A percentile compares a stretch with the other conserved stretches of the same genome.
phyloP scores from a whole-genome alignment of 163 green algal genomes.

The Trebouxia gelatinosa region DNA sequence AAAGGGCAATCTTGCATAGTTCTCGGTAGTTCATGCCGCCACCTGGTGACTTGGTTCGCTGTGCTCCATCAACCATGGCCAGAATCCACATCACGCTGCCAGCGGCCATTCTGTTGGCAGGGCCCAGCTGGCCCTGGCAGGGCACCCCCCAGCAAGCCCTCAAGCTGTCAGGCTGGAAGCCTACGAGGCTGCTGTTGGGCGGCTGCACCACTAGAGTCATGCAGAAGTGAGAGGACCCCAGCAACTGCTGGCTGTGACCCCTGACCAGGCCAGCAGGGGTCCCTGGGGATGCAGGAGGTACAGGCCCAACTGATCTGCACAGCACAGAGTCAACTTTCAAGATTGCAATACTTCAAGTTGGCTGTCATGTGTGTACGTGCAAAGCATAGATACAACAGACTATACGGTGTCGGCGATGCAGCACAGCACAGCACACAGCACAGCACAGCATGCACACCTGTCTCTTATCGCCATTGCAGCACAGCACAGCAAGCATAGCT shows the following conservation, averaged over 20 bases:
- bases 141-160: constrained; percentile 39
- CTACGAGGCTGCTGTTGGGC: constrained; percentile 29
- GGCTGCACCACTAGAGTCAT: constrained; percentile 68
- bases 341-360: too few relatives aligned
- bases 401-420: too few relatives aligned
- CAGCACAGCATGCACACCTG: too few relatives aligned
- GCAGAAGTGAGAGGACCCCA: constrained; percentile 57
- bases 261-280: not conserved
- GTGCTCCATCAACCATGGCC: constrained; percentile 4
- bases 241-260: constrained; percentile 12
- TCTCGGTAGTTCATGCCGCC: too few relatives aligned
- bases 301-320: not conserved
- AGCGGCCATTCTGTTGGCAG: constrained; percentile 10
- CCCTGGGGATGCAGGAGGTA: not conserved
- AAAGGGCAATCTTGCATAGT: too few relatives aligned
- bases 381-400: too few relatives aligned
- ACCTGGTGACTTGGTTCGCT: not conserved
- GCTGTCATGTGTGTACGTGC: too few relatives aligned
- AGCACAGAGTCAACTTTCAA: too few relatives aligned
- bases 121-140: constrained; percentile 1
- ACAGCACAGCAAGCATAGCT: too few relatives aligned
- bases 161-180: not conserved
- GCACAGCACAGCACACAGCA: too few relatives aligned
- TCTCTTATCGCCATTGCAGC: too few relatives aligned
- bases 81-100: constrained; percentile 43